Conservation (phyloP, 2,329 filamentous ascomycete genomes). For the Daldinia sp. region DNA sequence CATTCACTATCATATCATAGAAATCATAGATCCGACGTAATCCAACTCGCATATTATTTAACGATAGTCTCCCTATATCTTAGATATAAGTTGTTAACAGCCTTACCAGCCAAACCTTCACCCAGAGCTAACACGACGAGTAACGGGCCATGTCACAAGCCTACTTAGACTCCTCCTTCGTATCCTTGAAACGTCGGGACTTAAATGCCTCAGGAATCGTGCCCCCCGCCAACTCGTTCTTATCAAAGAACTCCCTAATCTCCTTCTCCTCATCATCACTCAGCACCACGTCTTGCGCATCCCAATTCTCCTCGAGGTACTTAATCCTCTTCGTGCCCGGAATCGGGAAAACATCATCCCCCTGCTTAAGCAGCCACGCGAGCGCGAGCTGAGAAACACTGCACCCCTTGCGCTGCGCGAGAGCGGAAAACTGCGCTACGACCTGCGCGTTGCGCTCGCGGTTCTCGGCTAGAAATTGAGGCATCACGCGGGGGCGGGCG, state of each 20-base stretch:
- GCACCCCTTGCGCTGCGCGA: conserved; percentile 48
- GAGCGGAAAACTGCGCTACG: conserved; percentile 40
- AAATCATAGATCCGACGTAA: not conserved
- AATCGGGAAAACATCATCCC: conserved; percentile 52
- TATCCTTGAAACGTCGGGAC: conserved; percentile 6
- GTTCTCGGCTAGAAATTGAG: conserved; percentile 56
- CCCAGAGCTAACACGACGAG: not conserved
- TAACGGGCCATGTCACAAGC: not conserved
- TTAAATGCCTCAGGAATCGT: conserved; percentile 16
- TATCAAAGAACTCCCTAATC: conserved; percentile 32
- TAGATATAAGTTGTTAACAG: not conserved
- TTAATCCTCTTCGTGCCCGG: conserved; percentile 50
- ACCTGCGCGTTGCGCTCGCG: conserved; percentile 57
- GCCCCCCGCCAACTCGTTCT: conserved; percentile 3
- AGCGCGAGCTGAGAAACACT: conserved; percentile 63
- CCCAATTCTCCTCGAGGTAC: conserved; percentile 49
- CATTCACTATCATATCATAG: no score
- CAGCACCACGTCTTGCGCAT: conserved; percentile 36
- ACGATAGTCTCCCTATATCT: not conserved
- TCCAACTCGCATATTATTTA: not conserved
- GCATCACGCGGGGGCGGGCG: conserved; percentile 45
- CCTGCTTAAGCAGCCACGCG: conserved; percentile 63
- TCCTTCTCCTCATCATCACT: conserved; percentile 40
- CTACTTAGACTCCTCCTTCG: conserved; percentile 15
- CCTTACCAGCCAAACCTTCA: not conserved